Evolutionary conservation across 805 yeast species (phyloP), one percentile per base, ranked within the genome.

Genomic region (Metschnikowia gelsemii): DNA sequence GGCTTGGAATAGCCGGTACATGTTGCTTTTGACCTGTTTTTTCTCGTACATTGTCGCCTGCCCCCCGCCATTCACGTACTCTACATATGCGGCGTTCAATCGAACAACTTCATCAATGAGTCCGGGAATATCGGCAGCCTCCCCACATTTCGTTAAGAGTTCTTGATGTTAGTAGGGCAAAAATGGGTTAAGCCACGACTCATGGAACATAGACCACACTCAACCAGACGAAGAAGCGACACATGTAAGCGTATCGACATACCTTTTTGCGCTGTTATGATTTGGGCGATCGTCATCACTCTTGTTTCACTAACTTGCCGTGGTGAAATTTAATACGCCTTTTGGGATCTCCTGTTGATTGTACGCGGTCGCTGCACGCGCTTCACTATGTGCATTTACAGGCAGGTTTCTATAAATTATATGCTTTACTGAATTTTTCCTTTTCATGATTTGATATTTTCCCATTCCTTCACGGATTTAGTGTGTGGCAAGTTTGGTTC

Each of bases 401-500:
- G 26, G 35, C 11, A 4, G 18, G 11, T 19, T 12, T 20, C 23
- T 21, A 32, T 32, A n/a, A n/a, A n/a, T n/a, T n/a, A 18, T 20
- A 19, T 8, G 17, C 4, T 18, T 19, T 21, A 21, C 26, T 9
- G 8, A 13, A 11, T 31, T 11, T 20, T 32, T 25, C 6, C 13
- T 16, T n/a, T 26, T 17, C 14, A 14, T 17, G 23, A 12, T 27
- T 35, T 27, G 9, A 9, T 25, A 9, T 27, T 25, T 27, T 19
- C n/a, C 18, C 7, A 12, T 14, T n/a, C 8, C 17, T 17, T 24
- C 18, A 11, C 21, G 19, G n/a, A n/a, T 6, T 23, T 19, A 39
- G 23, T 30, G 24, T 21, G n/a, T 17, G 4, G 20, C 24, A 16
- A 48, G 35, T 34, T 40, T 47, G 22, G 64, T 59, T 55, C 95